phyloP scores from a whole-genome alignment of 2,329 filamentous ascomycete genomes.

The Colletotrichum tamarilloi region DNA sequence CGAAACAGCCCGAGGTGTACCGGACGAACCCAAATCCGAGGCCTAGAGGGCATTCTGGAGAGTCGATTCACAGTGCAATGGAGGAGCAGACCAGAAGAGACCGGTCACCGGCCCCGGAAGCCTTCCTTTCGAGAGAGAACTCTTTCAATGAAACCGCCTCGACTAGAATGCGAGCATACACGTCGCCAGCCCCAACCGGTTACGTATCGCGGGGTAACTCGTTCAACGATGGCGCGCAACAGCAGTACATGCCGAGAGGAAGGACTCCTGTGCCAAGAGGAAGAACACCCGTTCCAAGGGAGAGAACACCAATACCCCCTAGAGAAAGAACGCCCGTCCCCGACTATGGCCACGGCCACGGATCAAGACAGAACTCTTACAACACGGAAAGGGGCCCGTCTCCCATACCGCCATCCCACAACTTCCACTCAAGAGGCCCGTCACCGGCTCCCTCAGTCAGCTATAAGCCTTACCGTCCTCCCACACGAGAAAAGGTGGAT shows the following conservation, averaged over 20 bases:
- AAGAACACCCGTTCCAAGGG: slow-evolving; percentile 23
- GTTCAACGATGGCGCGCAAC: slow-evolving; percentile 33
- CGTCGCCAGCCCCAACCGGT: slow-evolving; percentile 26
- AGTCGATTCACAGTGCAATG: slow-evolving; percentile 44
- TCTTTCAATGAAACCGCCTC: slow-evolving; percentile 32
- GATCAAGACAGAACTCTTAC: slow-evolving; percentile 42
- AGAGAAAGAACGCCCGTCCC: slow-evolving; percentile 11
- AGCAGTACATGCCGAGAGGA: slow-evolving; percentile 32
- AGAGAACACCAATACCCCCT: background rate
- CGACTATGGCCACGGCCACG: slow-evolving; percentile 19
- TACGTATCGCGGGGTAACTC: slow-evolving; percentile 34
- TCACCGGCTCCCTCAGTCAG: slow-evolving; percentile 52
- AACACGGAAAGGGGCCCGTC: slow-evolving; percentile 47
- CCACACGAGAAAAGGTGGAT: slow-evolving; percentile 51
- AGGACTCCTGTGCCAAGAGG: slow-evolving; percentile 27
- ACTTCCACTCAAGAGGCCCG: slow-evolving; percentile 48
- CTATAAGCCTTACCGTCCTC: slow-evolving; percentile 44
- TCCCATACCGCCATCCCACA: slow-evolving; percentile 45
- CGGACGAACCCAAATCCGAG: slow-evolving; percentile 52
- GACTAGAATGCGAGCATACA: slow-evolving; percentile 36
- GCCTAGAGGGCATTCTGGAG: slow-evolving; percentile 54
- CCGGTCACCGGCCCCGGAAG: slow-evolving; percentile 33
- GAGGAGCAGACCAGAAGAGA: slow-evolving; percentile 25
- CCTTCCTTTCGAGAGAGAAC: slow-evolving; percentile 37
- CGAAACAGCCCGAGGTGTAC: slow-evolving; percentile 70